These are phyloP conservation scores for Heliosperma pusillum DNA, from an alignment of 148 eudicot species.

Conservation along the genomic window DNA sequence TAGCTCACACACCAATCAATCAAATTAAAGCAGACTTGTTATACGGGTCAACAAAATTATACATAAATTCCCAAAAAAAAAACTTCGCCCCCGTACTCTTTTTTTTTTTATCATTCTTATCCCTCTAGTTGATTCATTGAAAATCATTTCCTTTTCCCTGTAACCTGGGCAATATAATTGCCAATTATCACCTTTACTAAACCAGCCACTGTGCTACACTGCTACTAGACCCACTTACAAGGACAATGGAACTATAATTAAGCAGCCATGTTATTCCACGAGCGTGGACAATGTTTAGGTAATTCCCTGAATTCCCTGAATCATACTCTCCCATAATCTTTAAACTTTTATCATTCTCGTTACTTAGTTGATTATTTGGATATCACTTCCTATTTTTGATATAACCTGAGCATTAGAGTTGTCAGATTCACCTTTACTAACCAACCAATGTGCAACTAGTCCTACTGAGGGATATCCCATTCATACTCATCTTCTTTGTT, in stretches of 20 bases:
- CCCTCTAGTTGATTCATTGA: too few relatives aligned
- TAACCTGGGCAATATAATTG: too few relatives aligned
- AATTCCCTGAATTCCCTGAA: background rate
- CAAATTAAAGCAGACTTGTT: background rate
- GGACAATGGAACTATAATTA: too few relatives aligned
- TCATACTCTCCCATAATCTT: background rate
- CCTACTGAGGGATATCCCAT: background rate
- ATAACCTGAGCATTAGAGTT: background rate
- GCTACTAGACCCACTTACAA: too few relatives aligned
- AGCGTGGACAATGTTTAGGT: slow-evolving; percentile 3
- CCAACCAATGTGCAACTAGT: background rate
- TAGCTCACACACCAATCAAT: slow-evolving; percentile 3
- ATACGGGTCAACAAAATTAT: background rate
- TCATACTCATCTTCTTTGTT: background rate
- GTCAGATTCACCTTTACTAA: background rate
- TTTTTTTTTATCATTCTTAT: too few relatives aligned
- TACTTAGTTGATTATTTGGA: background rate
- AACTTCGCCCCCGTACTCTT: too few relatives aligned
- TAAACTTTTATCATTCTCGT: background rate
- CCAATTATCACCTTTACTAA: too few relatives aligned
- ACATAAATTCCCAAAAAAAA: background rate
- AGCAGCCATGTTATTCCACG: background rate
- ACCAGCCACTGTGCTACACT: too few relatives aligned
- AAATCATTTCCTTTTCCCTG: too few relatives aligned
- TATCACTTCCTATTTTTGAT: background rate